phyloP scores from a whole-genome alignment of 176 grass and related monocot genomes.

The Raddia guianensis region DNA sequence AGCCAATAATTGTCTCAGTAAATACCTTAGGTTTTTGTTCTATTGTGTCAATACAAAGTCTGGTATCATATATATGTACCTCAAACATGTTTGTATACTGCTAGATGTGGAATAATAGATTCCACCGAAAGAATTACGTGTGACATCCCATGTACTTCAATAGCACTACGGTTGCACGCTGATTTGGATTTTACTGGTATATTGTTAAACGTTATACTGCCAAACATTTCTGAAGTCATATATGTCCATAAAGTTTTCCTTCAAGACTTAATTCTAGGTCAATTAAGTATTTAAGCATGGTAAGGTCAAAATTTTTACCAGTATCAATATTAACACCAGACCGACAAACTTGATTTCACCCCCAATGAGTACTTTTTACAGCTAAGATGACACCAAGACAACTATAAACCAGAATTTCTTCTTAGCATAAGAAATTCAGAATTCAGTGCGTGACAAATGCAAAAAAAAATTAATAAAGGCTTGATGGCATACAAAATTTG shows the following conservation, averaged over 20 bases:
- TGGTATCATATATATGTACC: not conserved
- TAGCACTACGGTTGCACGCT: not conserved
- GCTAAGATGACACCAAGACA: slow-evolving; percentile 22
- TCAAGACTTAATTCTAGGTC: not conserved
- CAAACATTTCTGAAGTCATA: not conserved
- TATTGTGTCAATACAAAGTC: not conserved
- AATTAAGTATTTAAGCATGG: not conserved
- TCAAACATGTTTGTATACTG: not conserved
- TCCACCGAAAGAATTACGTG: not conserved
- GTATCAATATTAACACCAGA: not conserved
- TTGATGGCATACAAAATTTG: not conserved
- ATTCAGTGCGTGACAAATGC: slow-evolving; percentile 7
- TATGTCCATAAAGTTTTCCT: not conserved
- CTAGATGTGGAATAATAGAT: slow-evolving; percentile 13
- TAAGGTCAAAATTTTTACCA: slow-evolving; percentile 17
- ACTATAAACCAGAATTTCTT: not conserved
- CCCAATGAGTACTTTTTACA: not conserved
- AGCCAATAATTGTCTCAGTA: not conserved
- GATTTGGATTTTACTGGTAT: slow-evolving; percentile 8
- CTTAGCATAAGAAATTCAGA: slow-evolving; percentile 1
- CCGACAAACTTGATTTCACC: not conserved
- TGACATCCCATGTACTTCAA: slow-evolving; percentile 8
- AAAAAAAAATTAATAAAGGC: not conserved
- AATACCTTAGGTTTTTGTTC: not conserved
- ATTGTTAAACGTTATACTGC: not conserved